Conservation (phyloP, 768 basidiomycete genomes). For the Phaeolepiota aurea region DNA sequence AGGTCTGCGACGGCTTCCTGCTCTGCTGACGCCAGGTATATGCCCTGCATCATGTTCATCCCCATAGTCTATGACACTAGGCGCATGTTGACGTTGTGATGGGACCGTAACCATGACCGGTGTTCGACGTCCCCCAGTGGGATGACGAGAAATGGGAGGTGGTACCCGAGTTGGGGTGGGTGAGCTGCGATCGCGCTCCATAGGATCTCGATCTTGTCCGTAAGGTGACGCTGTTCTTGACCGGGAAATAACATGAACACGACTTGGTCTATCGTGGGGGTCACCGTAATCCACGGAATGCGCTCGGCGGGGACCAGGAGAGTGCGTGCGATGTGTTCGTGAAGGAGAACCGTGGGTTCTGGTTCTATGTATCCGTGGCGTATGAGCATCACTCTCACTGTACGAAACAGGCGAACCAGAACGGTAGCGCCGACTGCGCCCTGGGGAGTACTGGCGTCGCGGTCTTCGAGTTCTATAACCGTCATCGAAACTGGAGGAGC, state of each 20-base stretch:
- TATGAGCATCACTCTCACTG: no score
- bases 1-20: constrained; percentile 10
- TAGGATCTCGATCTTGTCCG: constrained; percentile 8
- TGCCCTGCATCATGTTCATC: constrained; percentile 6
- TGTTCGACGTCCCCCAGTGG: background rate
- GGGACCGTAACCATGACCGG: constrained; percentile 15
- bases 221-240: constrained; percentile 11
- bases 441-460: no score
- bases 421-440: no score
- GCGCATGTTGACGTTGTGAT: constrained; percentile 14
- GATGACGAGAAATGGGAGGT: constrained; percentile 2
- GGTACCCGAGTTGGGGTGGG: constrained; percentile 5
- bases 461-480: no score
- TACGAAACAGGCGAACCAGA: no score
- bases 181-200: constrained; percentile 5
- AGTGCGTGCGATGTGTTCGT: constrained; percentile 2
- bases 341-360: constrained; percentile 7
- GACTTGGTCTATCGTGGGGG: no score
- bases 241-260: constrained; percentile 4
- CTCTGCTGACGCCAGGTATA: constrained; percentile 6
- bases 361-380: no score
- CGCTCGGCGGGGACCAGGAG: background rate
- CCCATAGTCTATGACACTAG: constrained; percentile 13
- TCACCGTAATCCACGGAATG: no score
- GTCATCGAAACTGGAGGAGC: constrained; percentile 8